Evolutionary conservation across 2,329 filamentous ascomycete genomes (phyloP).

Genomic region (Parasarocladium wereldwijsianum): DNA sequence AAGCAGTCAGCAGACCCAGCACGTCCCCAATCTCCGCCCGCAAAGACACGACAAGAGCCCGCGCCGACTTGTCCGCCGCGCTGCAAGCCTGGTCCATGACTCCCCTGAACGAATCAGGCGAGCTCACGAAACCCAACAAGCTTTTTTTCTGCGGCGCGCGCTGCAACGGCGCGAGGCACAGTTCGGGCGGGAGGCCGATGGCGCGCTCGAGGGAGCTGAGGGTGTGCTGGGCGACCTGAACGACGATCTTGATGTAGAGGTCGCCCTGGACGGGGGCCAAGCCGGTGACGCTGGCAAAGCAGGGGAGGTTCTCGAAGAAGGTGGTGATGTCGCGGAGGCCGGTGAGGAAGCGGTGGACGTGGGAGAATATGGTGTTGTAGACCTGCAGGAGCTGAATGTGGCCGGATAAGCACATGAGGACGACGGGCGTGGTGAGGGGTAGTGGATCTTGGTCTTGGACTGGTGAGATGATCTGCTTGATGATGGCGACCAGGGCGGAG

Average conservation of each 20-base stretch:
- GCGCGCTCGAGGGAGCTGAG: slow-evolving; percentile 5
- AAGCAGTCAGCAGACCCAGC: slow-evolving; percentile 1
- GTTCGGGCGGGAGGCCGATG: slow-evolving; percentile 4
- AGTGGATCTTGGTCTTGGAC: slow-evolving; percentile 4
- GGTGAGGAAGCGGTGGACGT: slow-evolving; percentile 4
- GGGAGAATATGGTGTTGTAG: slow-evolving; percentile 6
- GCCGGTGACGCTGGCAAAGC: slow-evolving; percentile 5
- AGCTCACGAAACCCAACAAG: slow-evolving; percentile 1
- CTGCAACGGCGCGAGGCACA: slow-evolving; percentile 1
- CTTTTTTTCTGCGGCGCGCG: background rate
- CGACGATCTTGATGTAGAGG: slow-evolving; percentile 6
- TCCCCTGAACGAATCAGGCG: background rate
- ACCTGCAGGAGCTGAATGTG: slow-evolving; percentile 7
- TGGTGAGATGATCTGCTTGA: slow-evolving; percentile 7
- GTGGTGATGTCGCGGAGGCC: slow-evolving; percentile 3
- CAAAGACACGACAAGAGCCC: slow-evolving; percentile 1
- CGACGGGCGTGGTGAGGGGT: slow-evolving; percentile 5
- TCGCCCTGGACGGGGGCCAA: slow-evolving; percentile 5
- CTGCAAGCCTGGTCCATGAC: slow-evolving; percentile 1
- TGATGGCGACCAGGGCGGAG: slow-evolving; percentile 5
- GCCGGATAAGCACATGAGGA: slow-evolving; percentile 6
- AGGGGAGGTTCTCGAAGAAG: slow-evolving; percentile 6
- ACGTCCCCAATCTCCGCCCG: slow-evolving; percentile 1
- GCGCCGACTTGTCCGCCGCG: slow-evolving; percentile 1
- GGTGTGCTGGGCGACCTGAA: slow-evolving; percentile 5